Base-by-base conservation (phyloP, 2,329 filamentous ascomycete species). In the Penicillium glabrum region DNA sequence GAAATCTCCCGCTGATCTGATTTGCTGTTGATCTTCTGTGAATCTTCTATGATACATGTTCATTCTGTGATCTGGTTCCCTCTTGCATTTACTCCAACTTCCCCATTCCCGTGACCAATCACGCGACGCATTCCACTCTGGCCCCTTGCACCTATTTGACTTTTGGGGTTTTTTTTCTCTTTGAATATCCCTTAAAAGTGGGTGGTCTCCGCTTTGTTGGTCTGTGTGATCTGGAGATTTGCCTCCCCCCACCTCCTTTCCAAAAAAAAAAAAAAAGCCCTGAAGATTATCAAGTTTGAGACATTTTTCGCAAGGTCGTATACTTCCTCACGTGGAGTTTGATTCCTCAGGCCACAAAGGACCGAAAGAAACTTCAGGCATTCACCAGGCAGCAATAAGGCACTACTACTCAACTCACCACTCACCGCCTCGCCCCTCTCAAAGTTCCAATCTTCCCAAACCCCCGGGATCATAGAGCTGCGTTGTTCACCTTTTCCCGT, bases 401-500 rank as follows among this genome's bases (percentile, higher is more conserved):
- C 50, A 29, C 27, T 9, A 9, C 31, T 11, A 21, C 11, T 13
- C 35, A 35, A 33, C 48, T 33, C 21, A 35, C 26, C 46, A 41
- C 53, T 63, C 65, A 69, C 67, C 67, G 60, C 66, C 63, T 65
- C 62, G 61, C 62, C 62, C 64, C 60, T 64, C 63, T 64, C 63
- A 62, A 67, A 65, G 62, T 62, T 58, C 58, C 58, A 64, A 64
- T 58, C 61, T 62, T 53, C 51, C 59, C 51, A 59, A 61, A 64
- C 60, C 63, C 60, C 58, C 59, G 63, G 54, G 19, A 41, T 13
- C 19, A 41, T 41, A 59, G 54, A 50, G 47, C 47, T 41, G 49
- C 39, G 62, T 66, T 64, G 67, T 64, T 68, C 67, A 65, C 57
- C 54, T 54, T 61, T 63, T 61, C 62, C 68, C 62, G 66, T 63